Base-by-base conservation (phyloP, 2,329 filamentous ascomycete species). In the Arthrobotrys entomopaga region DNA sequence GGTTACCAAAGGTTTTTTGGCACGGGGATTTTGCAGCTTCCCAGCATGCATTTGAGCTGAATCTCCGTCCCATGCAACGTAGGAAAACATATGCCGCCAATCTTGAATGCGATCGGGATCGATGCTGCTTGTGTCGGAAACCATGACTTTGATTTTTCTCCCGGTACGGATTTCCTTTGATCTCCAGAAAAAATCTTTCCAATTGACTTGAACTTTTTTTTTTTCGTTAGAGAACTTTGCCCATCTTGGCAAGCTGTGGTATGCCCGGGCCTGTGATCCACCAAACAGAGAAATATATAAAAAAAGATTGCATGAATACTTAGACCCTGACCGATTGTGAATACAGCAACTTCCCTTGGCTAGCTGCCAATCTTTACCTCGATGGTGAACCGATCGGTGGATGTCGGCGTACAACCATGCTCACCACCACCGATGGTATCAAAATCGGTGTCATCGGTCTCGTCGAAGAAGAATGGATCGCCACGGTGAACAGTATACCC, bases 131-230 rank as follows among this genome's bases (percentile, higher is more conserved):
- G 77, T 65, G 76, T 76, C 7, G 78, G 78, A 86, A 97, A 97
- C 80, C 93, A 97, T 81, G 93, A 97, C 80, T 87, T 97, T 63
- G 93, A 97, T 82, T 97, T 97, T 81, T 93, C 93, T 11, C 90
- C 96, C 46, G 85, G 86, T 65, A 92, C 96, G 80, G 93, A 93
- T 80, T 85, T 4, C 6, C 42, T 11, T 3, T 38, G 13, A 34
- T 16, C n/a, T 40, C 26, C 13, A 16, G 16, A 46, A 48, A 7
- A 5, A 50, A 40, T 15, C 10, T 3, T 34, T 15, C 16, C 6
- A 4, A n/a, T 48, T 38, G 38, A 50, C 50, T 19, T 43, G 0
- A 29, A 19, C 2, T 50, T 56, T 19, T 46, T 34, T 40, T 1
- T n/a, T 22, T 53, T 16, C 26, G 16, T 15, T 16, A 67, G 63